Evolutionary conservation across 106 monocot species (phyloP), one percentile per base, ranked within the genome.

Genomic region (Allium sativum): DNA sequence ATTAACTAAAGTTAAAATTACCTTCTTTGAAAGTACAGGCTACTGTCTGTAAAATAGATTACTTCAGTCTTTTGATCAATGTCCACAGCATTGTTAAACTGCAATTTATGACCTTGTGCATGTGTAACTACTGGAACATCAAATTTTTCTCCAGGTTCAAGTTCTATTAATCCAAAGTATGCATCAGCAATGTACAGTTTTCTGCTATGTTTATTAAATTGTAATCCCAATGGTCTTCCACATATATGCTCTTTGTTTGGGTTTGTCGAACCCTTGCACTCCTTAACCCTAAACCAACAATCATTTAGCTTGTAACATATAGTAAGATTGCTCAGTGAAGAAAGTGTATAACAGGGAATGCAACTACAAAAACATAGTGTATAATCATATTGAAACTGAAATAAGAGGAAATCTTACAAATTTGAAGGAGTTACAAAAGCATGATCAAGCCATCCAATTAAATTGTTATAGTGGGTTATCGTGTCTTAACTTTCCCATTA

Each of bases 151-250:
- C 55, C 68, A 0, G 42, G 60, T 2, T 10, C 42, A 7, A 84
- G 73, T 45, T 43, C 60, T 10, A 78, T 21, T 7, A 92, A 59
- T 16, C 92, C 92, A 0, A 58, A 58, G 14, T 92, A 86, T 8
- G 92, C 92, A 76, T 92, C 92, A 1, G 92, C 92, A 20, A 87
- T 72, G 53, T 78, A 92, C 8, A 92, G 83, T 13, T 84, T 62
- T n/a, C 83, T 74, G 0, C 78, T 85, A 41, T 57, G 66, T 48
- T 54, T 31, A 47, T 77, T 64, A 65, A 92, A 87, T 41, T 67
- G 58, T 52, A 92, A 64, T 7, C 92, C 92, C 42, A 92, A 56
- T 52, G 92, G 86, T 6, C 92, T 61, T 12, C 92, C 87, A 46
- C 92, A 92, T 20, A 60, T 18, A 12, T 70, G 70, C 63, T 87